These are phyloP conservation scores for Saccharomycopsis sp. DNA, from an alignment of 805 yeast species.

Conservation along the genomic window DNA sequence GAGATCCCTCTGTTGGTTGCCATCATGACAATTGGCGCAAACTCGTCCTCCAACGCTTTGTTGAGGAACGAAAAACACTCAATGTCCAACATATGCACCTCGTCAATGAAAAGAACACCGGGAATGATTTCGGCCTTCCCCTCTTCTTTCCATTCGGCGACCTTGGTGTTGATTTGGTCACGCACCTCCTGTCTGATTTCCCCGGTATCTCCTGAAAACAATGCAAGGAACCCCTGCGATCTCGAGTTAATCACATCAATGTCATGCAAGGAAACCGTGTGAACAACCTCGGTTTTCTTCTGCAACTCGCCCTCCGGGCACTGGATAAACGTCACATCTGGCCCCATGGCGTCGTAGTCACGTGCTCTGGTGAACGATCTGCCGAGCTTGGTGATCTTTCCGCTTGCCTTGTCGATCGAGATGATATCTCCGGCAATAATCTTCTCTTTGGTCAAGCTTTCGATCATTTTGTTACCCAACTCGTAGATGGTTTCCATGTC, in stretches of 20 bases:
- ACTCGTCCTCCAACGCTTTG: constrained; percentile 93
- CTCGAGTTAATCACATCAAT: constrained; percentile 96
- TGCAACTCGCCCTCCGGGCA: constrained; percentile 99
- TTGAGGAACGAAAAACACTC: constrained; percentile 94
- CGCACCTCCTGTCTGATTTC: constrained; percentile 94
- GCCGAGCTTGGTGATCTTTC: constrained; percentile 90
- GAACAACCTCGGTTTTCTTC: constrained; percentile 90
- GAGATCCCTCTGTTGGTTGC: constrained; percentile 96
- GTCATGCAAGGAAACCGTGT: constrained; percentile 96
- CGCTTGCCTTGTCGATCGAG: constrained; percentile 90
- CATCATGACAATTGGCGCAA: constrained; percentile 95
- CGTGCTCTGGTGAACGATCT: constrained; percentile 94
- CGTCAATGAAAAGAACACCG: constrained; percentile 96
- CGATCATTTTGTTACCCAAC: constrained; percentile 89
- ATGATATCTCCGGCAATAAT: constrained; percentile 96
- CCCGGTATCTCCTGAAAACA: constrained; percentile 95
- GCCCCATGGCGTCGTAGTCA: constrained; percentile 98
- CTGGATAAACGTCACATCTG: constrained; percentile 95
- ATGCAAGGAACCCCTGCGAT: constrained; percentile 94
- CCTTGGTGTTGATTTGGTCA: constrained; percentile 93
- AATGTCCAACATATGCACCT: constrained; percentile 96
- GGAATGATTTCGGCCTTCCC: constrained; percentile 98
- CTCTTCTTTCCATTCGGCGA: constrained; percentile 97
- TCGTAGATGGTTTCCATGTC: constrained; percentile 99
- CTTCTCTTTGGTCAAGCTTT: constrained; percentile 88